Base-by-base conservation (phyloP, 345 rosid species). In the Carallia pectinifolia region DNA sequence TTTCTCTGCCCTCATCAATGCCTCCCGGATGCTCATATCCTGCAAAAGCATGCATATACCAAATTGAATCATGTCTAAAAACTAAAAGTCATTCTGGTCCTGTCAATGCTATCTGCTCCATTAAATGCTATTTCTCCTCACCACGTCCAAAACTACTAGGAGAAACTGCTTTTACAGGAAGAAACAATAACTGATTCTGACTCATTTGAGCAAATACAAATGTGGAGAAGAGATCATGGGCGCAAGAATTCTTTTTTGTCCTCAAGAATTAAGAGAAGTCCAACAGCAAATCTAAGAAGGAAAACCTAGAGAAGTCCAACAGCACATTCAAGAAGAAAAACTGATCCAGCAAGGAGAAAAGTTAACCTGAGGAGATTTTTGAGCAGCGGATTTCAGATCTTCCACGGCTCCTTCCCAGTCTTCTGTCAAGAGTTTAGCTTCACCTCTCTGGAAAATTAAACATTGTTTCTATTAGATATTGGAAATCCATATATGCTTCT, bases 351-450 rank as follows among this genome's bases (percentile, higher is more conserved):
- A 7, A 5, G 50, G 16, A 38, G 7, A 53, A 54, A 30, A 53
- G 69, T 88, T 53, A 80, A 95, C 98, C 97, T 92, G 97, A 62
- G 98, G 92, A 30, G 92, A 90, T 66, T 69, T 74, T 77, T 92
- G 88, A 76, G 98, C 96, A 10, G 97, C 99, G 36, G 88, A 73
- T 73, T 90, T 90, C 52, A 92, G 74, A 82, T 96, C 99, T 53
- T 84, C 89, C 63, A 96, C 93, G 39, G 99, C 99, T 76, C 99
- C 99, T 87, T 92, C 98, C 94, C 94, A 96, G 70, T 96, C 98
- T 84, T 96, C 99, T 3, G 79, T 80, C 78, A 96, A 80, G 65
- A 92, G 85, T 87, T 90, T 92, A 75, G 99, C 98, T 85, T 96
- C 96, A 69, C 97, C 99, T 69, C 97, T 87, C 99, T 95, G 74